Base-by-base conservation (phyloP, 1,284 basidiomycete species). In the Rhodotorula glutinis region DNA sequence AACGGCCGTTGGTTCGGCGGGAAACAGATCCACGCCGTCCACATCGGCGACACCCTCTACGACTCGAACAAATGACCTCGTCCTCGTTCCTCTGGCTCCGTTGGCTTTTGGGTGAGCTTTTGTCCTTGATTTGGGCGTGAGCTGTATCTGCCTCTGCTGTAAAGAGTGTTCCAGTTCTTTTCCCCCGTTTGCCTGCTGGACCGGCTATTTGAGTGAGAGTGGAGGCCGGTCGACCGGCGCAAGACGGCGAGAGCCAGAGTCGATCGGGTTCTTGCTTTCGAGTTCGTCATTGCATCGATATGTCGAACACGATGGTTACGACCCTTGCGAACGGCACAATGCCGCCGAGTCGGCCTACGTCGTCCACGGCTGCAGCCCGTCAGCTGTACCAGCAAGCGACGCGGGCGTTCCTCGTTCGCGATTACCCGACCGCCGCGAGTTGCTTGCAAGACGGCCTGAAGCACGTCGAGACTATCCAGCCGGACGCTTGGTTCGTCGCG, bases 1-100 rank as follows among this genome's bases (percentile, higher is more conserved):
- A 91, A 96, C 75, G 92, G 92, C 55, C 89, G 95, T 69, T 95
- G 91, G 89, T 97, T 97, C 77, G 92, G 92, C 69, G 93, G 92
- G 60, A 87, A 52, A n/a, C 88, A 89, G 79, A 86, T 96, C 69
- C 85, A 87, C 57, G 92, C 91, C 65, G 79, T 84, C 29, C 68
- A 71, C 53, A 63, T 69, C 25, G 61, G 66, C 47, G 75, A 76
- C 63, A 62, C 60, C n/a, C 49, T 74, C 5, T 73, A 70, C 44
- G 72, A 72, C 53, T 70, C 73, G 29, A 67, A 63, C 46, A 66
- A 62, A 58, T 66, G 44, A 54, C 25, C 29, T n/a, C 47, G 43
- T 21, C 29, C 33, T 10, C 9, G 23, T 23, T 21, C 4, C 21
- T n/a, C 29, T 19, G 29, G 55, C 55, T 11, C n/a, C 25, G 23